Evolutionary conservation across 768 basidiomycete genomes (phyloP).

Genomic region (Lentinula sp.): DNA sequence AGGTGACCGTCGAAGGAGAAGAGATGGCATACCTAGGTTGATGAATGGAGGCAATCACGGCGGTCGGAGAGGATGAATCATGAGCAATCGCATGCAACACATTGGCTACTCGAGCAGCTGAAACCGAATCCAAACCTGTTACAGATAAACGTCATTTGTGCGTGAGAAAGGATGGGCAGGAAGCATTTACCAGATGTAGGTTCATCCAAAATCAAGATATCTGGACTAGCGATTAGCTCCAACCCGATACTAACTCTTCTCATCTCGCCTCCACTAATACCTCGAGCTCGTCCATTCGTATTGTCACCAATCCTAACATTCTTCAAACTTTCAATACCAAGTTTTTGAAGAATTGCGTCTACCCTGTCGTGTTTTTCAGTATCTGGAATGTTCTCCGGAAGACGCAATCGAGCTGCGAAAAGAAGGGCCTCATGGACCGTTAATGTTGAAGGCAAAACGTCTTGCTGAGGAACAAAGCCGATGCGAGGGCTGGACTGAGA

Average conservation of each 20-base stretch:
- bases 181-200: constrained; percentile 53
- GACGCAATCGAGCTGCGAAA: constrained; percentile 80
- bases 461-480: constrained; percentile 86
- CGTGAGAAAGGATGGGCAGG: not conserved
- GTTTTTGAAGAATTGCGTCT: constrained; percentile 62
- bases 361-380: constrained; percentile 65
- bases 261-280: constrained; percentile 91
- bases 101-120: constrained; percentile 73
- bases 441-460: constrained; percentile 73
- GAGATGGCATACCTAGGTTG: constrained; percentile 60
- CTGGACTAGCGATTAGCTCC: constrained; percentile 81
- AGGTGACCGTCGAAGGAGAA: not conserved
- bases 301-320: constrained; percentile 64
- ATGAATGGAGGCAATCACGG: constrained; percentile 83
- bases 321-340: constrained; percentile 68
- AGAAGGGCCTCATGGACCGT: constrained; percentile 78
- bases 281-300: constrained; percentile 66
- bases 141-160: not conserved
- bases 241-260: constrained; percentile 86
- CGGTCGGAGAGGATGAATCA: constrained; percentile 61
- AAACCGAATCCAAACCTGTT: constrained; percentile 79
- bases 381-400: constrained; percentile 66
- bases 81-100: constrained; percentile 75
- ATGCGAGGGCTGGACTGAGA: constrained; percentile 27
- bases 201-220: constrained; percentile 83